These are phyloP conservation scores for Sphaerobolus stellatus DNA, from an alignment of 1,284 basidiomycete genomes.

Conservation along the genomic window DNA sequence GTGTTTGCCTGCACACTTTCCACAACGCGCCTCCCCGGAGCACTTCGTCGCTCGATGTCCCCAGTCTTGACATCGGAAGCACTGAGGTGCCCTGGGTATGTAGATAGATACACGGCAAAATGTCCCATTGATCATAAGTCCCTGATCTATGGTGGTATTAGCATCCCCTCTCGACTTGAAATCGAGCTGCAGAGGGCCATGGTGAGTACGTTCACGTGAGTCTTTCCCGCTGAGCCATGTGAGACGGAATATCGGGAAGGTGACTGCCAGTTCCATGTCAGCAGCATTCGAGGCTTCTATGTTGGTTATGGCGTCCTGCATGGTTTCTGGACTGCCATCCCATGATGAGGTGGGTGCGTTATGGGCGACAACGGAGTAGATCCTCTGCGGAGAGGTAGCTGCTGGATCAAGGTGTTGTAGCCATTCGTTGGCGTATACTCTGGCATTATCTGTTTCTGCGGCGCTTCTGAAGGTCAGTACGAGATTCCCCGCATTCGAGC, in stretches of 20 bases:
- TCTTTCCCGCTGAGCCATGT: too few relatives aligned
- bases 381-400: background rate
- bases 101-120: background rate
- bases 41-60: slow-evolving; percentile 19
- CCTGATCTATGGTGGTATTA: slow-evolving; percentile 11
- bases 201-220: too few relatives aligned
- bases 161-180: slow-evolving; percentile 6
- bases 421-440: background rate
- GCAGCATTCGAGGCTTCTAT: background rate
- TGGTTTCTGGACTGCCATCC: background rate
- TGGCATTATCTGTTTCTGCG: too few relatives aligned
- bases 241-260: background rate
- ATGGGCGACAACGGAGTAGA: background rate
- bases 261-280: background rate
- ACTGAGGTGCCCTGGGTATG: slow-evolving; percentile 14
- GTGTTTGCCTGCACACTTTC: too few relatives aligned
- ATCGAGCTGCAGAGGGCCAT: background rate
- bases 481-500: too few relatives aligned
- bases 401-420: background rate
- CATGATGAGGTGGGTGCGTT: background rate
- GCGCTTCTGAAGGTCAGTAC: too few relatives aligned
- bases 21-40: slow-evolving; percentile 21
- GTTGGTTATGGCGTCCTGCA: background rate
- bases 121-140: slow-evolving; percentile 7
- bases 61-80: too few relatives aligned